Evolutionary conservation across 1,139 yeast genomes (phyloP), one percentile per base, ranked within the genome.

Genomic region (Blastobotrys petasosporus): DNA sequence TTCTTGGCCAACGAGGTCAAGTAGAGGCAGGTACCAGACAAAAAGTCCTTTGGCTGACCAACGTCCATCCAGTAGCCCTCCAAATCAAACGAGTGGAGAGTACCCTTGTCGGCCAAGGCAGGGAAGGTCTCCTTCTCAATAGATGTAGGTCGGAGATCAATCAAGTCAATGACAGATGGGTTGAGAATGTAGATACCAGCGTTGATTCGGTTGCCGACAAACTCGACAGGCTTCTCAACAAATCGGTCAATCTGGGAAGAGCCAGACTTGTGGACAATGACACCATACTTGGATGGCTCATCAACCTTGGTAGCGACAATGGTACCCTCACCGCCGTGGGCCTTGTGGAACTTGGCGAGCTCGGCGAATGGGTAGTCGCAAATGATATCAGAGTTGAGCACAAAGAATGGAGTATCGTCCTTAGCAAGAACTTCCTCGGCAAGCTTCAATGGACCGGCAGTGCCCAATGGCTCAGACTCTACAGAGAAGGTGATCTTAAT

Each of bases 41-140:
- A 76, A 82, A 88, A 94, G 73, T 94, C 99, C 80, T 92, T 92
- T 77, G 99, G 99, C 77, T 94, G 99, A 70, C 99, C 99, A 61
- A 94, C 97, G 70, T 94, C 99, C 98, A 94, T 94, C 99, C 99
- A 94, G 85, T 82, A 94, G 57, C 98, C 98, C 75, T 92, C 97
- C 66, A 94, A 81, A 70, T 94, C 99, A 66, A 86, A 94, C 49
- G 97, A 88, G 78, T 82, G 94, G 63, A 94, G 77, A 54, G 85
- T 79, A 65, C 85, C 90, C 67, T 82, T 75, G 70, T 85, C 94
- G 57, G 94, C 97, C 63, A 94, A 80, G 63, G 76, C 74, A 63
- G 99, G 99, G 96, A 94, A 94, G 60, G 97, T 90, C 78, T 94
- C 99, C 84, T 90, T 90, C 78, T 94, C 99, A 63, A 94, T 92